Conservation (phyloP, 2,329 filamentous ascomycete species). For the Saccharata proteae region DNA sequence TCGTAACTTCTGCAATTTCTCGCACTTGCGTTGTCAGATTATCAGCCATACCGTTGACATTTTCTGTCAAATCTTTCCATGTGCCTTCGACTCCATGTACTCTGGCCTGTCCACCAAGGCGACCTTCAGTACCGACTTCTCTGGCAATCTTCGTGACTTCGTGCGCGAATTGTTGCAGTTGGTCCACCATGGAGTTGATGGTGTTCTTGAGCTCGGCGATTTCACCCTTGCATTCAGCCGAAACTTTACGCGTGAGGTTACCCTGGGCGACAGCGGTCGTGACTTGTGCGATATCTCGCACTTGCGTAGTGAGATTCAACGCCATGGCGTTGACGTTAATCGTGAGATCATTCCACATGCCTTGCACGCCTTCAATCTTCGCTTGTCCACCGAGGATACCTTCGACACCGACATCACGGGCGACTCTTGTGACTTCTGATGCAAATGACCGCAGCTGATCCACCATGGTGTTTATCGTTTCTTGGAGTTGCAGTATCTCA, state of each 20-base stretch:
- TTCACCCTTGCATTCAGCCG: constrained; percentile 40
- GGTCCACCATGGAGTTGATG: constrained; percentile 43
- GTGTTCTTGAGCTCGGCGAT: constrained; percentile 40
- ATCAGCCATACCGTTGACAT: constrained; percentile 43
- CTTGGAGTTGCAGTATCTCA: constrained; percentile 89
- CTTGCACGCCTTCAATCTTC: constrained; percentile 52
- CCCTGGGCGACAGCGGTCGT: constrained; percentile 41
- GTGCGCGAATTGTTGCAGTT: constrained; percentile 39
- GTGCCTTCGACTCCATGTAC: constrained; percentile 42
- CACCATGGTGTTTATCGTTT: constrained; percentile 65
- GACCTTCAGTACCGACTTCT: constrained; percentile 41
- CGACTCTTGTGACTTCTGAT: constrained; percentile 52
- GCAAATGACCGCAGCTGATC: constrained; percentile 54
- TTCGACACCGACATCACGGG: constrained; percentile 52
- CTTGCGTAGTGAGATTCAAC: constrained; percentile 40
- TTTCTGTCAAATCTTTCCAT: constrained; percentile 43
- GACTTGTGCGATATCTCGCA: constrained; percentile 41
- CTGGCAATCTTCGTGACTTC: constrained; percentile 41
- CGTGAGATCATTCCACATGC: constrained; percentile 55
- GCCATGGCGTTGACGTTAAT: constrained; percentile 44
- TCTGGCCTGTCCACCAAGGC: constrained; percentile 39
- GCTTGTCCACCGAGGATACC: constrained; percentile 52
- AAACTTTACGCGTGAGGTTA: constrained; percentile 39
- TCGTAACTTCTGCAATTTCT: constrained; percentile 42
- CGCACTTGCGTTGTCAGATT: constrained; percentile 40